phyloP scores from a whole-genome alignment of 148 eudicot species.

The Fagopyrum tataricum region DNA sequence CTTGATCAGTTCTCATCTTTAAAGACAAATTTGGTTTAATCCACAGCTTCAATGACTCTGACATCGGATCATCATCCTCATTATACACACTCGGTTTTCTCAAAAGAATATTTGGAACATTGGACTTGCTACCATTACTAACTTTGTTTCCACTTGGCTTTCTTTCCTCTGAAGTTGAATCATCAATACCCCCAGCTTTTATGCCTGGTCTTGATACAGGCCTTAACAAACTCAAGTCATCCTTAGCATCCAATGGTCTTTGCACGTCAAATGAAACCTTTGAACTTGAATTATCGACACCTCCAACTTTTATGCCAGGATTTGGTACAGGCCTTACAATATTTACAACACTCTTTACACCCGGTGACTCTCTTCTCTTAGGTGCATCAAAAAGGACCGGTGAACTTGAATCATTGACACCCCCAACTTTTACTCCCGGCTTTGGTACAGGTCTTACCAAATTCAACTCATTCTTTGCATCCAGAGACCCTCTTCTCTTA shows the following conservation, averaged over 20 bases:
- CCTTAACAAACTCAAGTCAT: slow-evolving; percentile 60
- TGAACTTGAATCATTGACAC: slow-evolving; percentile 21
- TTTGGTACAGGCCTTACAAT: slow-evolving; percentile 73
- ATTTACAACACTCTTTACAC: slow-evolving; percentile 40
- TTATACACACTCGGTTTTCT: slow-evolving; percentile 57
- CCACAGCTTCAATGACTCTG: slow-evolving; percentile 31
- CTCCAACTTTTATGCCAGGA: slow-evolving; percentile 60
- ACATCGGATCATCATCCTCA: slow-evolving; percentile 48
- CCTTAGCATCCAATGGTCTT: slow-evolving; percentile 22
- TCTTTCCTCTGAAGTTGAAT: slow-evolving; percentile 8
- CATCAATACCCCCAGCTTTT: slow-evolving; percentile 45
- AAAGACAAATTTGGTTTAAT: slow-evolving; percentile 60
- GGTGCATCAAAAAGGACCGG: no score
- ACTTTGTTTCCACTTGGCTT: slow-evolving; percentile 1
- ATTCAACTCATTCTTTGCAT: slow-evolving; percentile 44
- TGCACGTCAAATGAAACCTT: no score
- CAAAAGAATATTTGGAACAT: slow-evolving; percentile 66
- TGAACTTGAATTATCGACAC: slow-evolving; percentile 19
- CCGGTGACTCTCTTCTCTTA: not conserved
- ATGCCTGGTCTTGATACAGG: slow-evolving; percentile 74
- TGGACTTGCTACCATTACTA: slow-evolving; percentile 18
- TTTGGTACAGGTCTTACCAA: slow-evolving; percentile 73
- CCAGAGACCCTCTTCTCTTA: slow-evolving; percentile 25
- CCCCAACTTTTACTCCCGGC: slow-evolving; percentile 63
- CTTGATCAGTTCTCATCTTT: slow-evolving; percentile 55